Evolutionary conservation across 352 stramenopile species (phyloP).

Genomic region (Globisporangium radiosum): DNA sequence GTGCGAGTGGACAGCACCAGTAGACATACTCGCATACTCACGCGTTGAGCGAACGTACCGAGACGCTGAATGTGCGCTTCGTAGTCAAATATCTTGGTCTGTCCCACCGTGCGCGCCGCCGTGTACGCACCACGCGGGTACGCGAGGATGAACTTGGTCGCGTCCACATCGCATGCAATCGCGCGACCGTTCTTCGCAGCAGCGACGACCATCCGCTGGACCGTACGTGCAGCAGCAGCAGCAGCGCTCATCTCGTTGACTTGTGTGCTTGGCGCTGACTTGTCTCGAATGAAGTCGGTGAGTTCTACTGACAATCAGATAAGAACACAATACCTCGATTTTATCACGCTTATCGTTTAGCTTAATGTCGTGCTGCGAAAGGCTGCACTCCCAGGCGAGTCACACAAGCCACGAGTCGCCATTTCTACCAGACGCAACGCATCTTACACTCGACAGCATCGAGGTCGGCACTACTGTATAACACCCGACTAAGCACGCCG

Average conservation of each 20-base stretch:
- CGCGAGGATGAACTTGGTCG: conserved; percentile 56
- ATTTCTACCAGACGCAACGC: too few species aligned
- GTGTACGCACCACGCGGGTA: conserved; percentile 71
- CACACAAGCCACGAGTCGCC: too few species aligned
- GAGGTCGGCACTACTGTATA: too few species aligned
- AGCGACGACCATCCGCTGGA: conserved; percentile 22
- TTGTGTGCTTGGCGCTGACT: neutral
- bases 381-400: too few species aligned
- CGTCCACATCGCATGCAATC: conserved; percentile 54
- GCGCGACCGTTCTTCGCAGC: conserved; percentile 72
- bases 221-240: conserved; percentile 4
- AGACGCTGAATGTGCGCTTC: conserved; percentile 72
- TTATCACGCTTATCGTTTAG: too few species aligned
- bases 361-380: too few species aligned
- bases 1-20: too few species aligned
- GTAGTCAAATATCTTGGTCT: conserved; percentile 75
- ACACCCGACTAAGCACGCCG: too few species aligned
- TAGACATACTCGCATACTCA: neutral
- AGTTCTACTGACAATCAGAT: too few species aligned
- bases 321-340: too few species aligned
- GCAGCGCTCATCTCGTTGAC: neutral
- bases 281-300: neutral
- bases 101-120: conserved; percentile 56
- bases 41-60: conserved; percentile 20
- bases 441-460: too few species aligned